Base-by-base conservation (phyloP, 345 rosid species). In the Populus tremula region DNA sequence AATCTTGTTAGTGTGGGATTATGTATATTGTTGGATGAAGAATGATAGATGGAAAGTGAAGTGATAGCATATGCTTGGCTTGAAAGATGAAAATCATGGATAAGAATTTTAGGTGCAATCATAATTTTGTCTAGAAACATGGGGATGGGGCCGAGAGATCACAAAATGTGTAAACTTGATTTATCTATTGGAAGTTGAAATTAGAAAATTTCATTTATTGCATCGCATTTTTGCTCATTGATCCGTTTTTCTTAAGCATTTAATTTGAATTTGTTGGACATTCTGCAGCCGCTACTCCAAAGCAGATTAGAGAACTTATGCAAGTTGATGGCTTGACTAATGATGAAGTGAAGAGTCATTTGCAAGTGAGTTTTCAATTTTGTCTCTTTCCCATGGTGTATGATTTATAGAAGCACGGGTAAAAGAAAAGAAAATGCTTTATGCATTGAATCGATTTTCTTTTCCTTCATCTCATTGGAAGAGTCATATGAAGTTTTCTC, bases 341-440 rank as follows among this genome's bases (percentile, higher is more conserved):
- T 54, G 98, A 94, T 82, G 99, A 96, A 90, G 98, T 96, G 23
- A 96, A 96, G 87, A 94, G 99, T 77, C 99, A 96, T 89, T 82
- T 94, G 87, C 99, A 96, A 86, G 99, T 92, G 69, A 78, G 80
- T 83, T 77, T 49, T 41, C 61, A 38, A 39, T 39, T 53, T 66
- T 50, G 27, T 53, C 27, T 73, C 35, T 3, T 49, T 56, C 20
- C 12, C 38, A 71, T 20, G 23, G 49, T 78, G 50, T 14, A 47
- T 77, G 67, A 75, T 77, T 68, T 54, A 56, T 64, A 23, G 21
- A 63, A 73, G 71, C 65, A 23, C 16, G 79, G 65, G 63, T 45
- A 29, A 77, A 64, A 31, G 20, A 67, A 70, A 50, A 76, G 61
- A 66, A 69, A 78, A 74, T 23, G 33, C 43, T 39, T 64, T 13